Percentiles rank a stretch among this genome's conserved stretches.
Evolutionary conservation across 208 protist genomes (phyloP).

Genomic region (Crithidia acanthocephali): DNA sequence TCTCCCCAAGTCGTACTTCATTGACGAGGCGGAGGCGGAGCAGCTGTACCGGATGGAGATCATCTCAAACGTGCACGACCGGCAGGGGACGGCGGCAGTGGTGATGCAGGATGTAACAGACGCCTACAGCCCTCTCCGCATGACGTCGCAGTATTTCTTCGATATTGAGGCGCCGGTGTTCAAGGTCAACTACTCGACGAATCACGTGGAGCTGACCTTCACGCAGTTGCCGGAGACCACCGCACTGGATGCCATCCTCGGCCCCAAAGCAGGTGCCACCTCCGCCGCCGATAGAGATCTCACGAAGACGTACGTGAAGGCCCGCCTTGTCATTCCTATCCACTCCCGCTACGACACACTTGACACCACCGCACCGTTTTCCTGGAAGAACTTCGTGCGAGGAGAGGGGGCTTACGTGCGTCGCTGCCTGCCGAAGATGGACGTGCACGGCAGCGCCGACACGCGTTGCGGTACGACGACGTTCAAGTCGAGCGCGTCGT

Average conservation of each 20-base stretch:
- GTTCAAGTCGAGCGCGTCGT: slow-evolving; percentile 11
- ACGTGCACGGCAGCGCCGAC: slow-evolving; percentile 25
- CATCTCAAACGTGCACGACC: background rate
- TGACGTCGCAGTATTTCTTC: slow-evolving; percentile 57
- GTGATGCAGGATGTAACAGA: slow-evolving; percentile 36
- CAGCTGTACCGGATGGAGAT: slow-evolving; percentile 57
- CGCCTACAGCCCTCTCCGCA: slow-evolving; percentile 35
- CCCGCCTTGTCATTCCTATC: slow-evolving; percentile 71
- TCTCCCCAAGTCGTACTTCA: slow-evolving; percentile 69
- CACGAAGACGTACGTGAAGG: background rate
- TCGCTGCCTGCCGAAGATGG: slow-evolving; percentile 52
- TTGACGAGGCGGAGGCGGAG: slow-evolving; percentile 70
- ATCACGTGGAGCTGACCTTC: slow-evolving; percentile 46
- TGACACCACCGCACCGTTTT: slow-evolving; percentile 48
- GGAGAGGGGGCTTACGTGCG: slow-evolving; percentile 46
- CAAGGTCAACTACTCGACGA: slow-evolving; percentile 55
- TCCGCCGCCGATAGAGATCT: no score
- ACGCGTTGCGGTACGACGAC: slow-evolving; percentile 10
- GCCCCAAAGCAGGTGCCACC: background rate
- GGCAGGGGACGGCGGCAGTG: slow-evolving; percentile 4
- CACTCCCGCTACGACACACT: slow-evolving; percentile 79
- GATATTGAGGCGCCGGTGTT: slow-evolving; percentile 88
- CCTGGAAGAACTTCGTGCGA: slow-evolving; percentile 42
- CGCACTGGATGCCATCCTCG: slow-evolving; percentile 18
- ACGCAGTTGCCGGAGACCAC: slow-evolving; percentile 3